These are phyloP conservation scores for Centrapalus pauciflorus DNA, from an alignment of 129 eudicot genomes.

Conservation along the genomic window DNA sequence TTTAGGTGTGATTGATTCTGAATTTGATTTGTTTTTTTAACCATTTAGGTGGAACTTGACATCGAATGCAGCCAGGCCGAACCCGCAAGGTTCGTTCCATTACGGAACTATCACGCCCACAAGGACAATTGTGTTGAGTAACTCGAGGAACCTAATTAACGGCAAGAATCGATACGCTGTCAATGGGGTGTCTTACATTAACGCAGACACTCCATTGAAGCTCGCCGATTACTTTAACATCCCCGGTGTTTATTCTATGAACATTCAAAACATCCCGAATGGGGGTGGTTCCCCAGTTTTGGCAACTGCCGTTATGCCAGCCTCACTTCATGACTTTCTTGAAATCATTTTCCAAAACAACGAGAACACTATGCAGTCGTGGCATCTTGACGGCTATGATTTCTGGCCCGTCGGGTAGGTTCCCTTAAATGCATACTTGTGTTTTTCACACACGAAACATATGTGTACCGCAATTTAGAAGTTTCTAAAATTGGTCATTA, in stretches of 20 bases:
- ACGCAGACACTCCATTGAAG: constrained; percentile 89
- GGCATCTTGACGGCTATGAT: constrained; percentile 99
- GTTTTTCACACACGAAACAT: not conserved
- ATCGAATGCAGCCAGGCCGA: constrained; percentile 94
- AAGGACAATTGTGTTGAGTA: constrained; percentile 58
- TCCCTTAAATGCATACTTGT: not conserved
- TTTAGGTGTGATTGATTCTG: not conserved
- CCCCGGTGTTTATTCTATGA: constrained; percentile 65
- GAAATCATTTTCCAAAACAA: constrained; percentile 87
- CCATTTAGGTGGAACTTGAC: constrained; percentile 78
- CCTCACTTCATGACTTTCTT: constrained; percentile 63
- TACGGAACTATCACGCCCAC: constrained; percentile 66
- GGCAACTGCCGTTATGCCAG: constrained; percentile 61
- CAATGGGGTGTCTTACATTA: constrained; percentile 66
- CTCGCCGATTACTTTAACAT: constrained; percentile 91
- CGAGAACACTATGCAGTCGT: constrained; percentile 65
- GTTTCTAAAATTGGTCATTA: constrained; percentile 6
- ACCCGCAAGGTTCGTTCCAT: constrained; percentile 95
- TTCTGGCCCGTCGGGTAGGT: constrained; percentile 95
- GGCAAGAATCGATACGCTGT: constrained; percentile 85
- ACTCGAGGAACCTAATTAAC: constrained; percentile 58
- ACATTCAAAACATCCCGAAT: constrained; percentile 59
- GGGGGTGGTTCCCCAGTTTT: constrained; percentile 36
- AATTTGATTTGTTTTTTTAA: constrained; percentile 1
- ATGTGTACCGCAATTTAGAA: not conserved